These are phyloP conservation scores for Botrytis fragariae DNA, from an alignment of 2,329 filamentous ascomycete genomes.

Conservation along the genomic window DNA sequence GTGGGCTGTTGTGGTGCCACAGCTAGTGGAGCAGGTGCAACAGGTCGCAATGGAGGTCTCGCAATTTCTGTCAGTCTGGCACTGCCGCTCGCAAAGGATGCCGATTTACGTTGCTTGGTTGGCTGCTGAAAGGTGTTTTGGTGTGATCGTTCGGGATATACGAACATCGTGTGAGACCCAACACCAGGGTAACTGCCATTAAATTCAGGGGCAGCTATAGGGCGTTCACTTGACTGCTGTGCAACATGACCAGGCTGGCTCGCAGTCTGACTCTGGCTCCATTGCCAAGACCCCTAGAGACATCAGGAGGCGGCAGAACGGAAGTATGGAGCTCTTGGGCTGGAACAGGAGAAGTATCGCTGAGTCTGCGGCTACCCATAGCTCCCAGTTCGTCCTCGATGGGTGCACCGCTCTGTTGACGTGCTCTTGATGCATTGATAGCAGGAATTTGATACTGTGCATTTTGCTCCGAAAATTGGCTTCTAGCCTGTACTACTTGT, in stretches of 20 bases:
- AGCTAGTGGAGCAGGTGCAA: background rate
- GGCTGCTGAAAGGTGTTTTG: background rate
- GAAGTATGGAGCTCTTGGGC: background rate
- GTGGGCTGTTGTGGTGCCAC: background rate
- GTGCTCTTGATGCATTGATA: background rate
- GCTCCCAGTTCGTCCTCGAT: background rate
- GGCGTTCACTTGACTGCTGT: background rate
- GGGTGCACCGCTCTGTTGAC: background rate
- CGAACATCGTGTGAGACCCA: background rate
- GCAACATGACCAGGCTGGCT: background rate
- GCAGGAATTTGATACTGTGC: background rate
- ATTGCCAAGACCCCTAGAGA: too few relatives aligned
- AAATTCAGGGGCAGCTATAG: background rate
- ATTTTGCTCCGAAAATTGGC: background rate
- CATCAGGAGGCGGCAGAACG: background rate
- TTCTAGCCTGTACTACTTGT: background rate
- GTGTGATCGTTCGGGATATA: background rate
- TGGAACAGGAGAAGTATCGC: background rate
- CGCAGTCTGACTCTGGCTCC: background rate
- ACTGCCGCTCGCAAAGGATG: too few relatives aligned
- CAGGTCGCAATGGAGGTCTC: background rate
- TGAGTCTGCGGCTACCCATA: background rate
- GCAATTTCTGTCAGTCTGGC: background rate
- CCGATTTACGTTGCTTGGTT: background rate
- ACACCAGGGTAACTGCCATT: too few relatives aligned